These are phyloP conservation scores for Ammopiptanthus mongolicus DNA, from an alignment of 306 rosid genomes.

Conservation along the genomic window DNA sequence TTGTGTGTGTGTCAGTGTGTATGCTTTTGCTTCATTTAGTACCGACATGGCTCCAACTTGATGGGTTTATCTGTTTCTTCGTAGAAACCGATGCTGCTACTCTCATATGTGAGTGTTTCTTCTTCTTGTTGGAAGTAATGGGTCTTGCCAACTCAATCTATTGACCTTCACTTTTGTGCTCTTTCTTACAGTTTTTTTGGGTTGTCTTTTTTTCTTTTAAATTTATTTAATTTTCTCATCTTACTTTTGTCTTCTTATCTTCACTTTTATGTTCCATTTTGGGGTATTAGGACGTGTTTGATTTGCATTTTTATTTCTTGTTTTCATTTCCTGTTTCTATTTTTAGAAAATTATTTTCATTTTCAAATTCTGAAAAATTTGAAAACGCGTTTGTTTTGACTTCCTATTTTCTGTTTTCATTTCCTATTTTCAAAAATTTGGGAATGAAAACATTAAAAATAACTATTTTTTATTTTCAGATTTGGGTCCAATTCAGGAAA, in stretches of 20 bases:
- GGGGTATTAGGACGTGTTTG: too few species aligned
- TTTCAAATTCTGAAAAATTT: too few species aligned
- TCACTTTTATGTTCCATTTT: slow-evolving; percentile 17
- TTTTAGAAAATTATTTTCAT: too few species aligned
- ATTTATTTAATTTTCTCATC: slow-evolving; percentile 15
- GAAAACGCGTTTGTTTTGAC: too few species aligned
- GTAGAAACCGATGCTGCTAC: slow-evolving; percentile 28
- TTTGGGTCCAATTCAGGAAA: too few species aligned
- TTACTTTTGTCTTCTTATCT: slow-evolving; percentile 28
- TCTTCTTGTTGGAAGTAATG: slow-evolving; percentile 1
- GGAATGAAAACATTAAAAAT: too few species aligned
- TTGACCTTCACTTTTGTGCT: slow-evolving; percentile 14
- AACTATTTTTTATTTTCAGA: too few species aligned
- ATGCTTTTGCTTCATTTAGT: slow-evolving; percentile 30
- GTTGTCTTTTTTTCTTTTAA: not conserved
- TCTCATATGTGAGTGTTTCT: slow-evolving; percentile 25
- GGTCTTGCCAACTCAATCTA: slow-evolving; percentile 26
- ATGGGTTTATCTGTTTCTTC: slow-evolving; percentile 43
- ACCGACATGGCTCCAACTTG: slow-evolving; percentile 56
- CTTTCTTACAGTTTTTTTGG: not conserved
- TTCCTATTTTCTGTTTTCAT: too few species aligned
- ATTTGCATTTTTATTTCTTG: too few species aligned
- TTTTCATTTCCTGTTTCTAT: too few species aligned
- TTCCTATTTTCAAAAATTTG: too few species aligned
- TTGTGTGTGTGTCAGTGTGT: not conserved